Conservation (phyloP, 495 filamentous ascomycete species). For the Podospora sp. region DNA sequence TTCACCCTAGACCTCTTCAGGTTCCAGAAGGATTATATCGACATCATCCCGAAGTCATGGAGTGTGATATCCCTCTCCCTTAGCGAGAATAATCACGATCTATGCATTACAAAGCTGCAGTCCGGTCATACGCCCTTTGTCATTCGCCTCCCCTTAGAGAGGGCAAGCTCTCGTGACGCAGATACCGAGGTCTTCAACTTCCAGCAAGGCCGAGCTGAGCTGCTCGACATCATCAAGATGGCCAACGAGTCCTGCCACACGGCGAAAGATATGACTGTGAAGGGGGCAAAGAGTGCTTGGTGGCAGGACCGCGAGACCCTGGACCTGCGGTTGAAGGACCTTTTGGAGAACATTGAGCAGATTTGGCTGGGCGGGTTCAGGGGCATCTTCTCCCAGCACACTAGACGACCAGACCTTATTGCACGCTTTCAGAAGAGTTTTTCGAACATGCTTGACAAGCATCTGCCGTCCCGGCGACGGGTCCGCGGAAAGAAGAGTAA, state of each 20-base stretch:
- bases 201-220: slow-evolving; percentile 70
- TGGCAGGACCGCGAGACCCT: slow-evolving; percentile 83
- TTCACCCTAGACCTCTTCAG: slow-evolving; percentile 50
- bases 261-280: slow-evolving; percentile 44
- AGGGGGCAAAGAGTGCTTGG: slow-evolving; percentile 77
- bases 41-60: slow-evolving; percentile 82
- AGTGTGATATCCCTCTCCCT: slow-evolving; percentile 82
- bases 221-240: slow-evolving; percentile 76
- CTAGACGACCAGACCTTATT: slow-evolving; percentile 61
- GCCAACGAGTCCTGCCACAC: slow-evolving; percentile 79
- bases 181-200: slow-evolving; percentile 86
- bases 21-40: slow-evolving; percentile 72
- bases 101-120: slow-evolving; percentile 79
- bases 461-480: slow-evolving; percentile 82
- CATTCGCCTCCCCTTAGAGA: slow-evolving; percentile 77
- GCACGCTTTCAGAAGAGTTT: slow-evolving; percentile 75
- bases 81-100: slow-evolving; percentile 76
- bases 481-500: slow-evolving; percentile 51
- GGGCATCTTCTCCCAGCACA: slow-evolving; percentile 80
- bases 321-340: slow-evolving; percentile 72
- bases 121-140: slow-evolving; percentile 76
- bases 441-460: slow-evolving; percentile 77
- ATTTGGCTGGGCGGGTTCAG: slow-evolving; percentile 95
- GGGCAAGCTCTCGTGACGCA: slow-evolving; percentile 77
- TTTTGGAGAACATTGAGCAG: slow-evolving; percentile 83